These are phyloP conservation scores for Alternaria novae-zelandiae DNA, from an alignment of 2,329 filamentous ascomycete species.

Conservation along the genomic window DNA sequence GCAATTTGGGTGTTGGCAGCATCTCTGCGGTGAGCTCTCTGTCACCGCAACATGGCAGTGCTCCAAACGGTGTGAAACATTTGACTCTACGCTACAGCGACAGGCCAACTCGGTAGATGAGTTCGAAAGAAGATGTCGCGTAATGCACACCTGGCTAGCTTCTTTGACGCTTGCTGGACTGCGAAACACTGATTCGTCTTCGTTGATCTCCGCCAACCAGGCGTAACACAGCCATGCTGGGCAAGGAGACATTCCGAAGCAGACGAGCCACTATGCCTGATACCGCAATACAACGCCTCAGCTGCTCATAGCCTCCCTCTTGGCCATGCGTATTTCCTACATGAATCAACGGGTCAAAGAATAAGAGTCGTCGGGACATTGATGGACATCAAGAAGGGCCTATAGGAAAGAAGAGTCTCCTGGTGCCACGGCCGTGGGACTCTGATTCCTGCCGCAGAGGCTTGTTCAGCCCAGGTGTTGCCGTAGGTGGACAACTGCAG, in stretches of 20 bases:
- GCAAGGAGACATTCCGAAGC: slow-evolving; percentile 1
- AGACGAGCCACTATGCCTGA: slow-evolving; percentile 9
- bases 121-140: neutral
- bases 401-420: neutral
- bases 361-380: neutral
- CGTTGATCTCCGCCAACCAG: slow-evolving; percentile 9
- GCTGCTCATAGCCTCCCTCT: neutral
- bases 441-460: neutral
- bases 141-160: neutral
- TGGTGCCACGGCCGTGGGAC: slow-evolving; percentile 3
- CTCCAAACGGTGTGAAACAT: slow-evolving; percentile 12
- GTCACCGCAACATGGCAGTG: slow-evolving; percentile 7
- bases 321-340: neutral
- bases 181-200: slow-evolving; percentile 9
- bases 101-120: neutral
- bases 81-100: neutral
- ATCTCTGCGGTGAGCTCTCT: slow-evolving; percentile 9
- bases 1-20: slow-evolving; percentile 14
- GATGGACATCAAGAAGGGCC: neutral
- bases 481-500: slow-evolving; percentile 3
- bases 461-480: slow-evolving; percentile 7
- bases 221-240: slow-evolving; percentile 19
- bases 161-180: neutral
- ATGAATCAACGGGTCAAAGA: neutral
- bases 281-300: neutral